A percentile compares a stretch with the other conserved stretches of the same genome.
phyloP scores from a whole-genome alignment of 2,329 filamentous ascomycete genomes.

The Cercospora berteroae region DNA sequence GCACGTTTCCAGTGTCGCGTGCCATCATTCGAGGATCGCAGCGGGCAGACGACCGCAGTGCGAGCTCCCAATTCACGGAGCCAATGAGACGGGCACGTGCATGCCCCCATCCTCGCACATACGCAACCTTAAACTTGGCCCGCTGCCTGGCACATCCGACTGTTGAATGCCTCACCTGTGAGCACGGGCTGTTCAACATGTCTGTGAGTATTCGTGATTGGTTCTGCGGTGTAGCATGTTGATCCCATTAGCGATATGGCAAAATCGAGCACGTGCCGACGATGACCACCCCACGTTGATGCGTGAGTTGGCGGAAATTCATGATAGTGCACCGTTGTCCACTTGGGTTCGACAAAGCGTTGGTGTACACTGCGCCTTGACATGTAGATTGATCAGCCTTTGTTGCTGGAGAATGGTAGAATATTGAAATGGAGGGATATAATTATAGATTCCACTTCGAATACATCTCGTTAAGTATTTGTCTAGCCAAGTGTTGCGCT shows the following conservation, averaged over 20 bases:
- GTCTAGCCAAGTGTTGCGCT: not conserved
- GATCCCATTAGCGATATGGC: not conserved
- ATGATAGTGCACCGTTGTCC: not conserved
- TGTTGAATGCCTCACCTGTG: not conserved
- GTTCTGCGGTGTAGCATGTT: not conserved
- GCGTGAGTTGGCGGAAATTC: not conserved
- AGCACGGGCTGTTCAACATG: not conserved
- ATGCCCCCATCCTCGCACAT: constrained; percentile 1
- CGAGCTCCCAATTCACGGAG: not conserved
- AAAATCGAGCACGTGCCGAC: not conserved
- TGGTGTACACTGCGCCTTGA: not conserved
- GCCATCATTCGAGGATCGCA: constrained; percentile 18
- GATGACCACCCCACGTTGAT: not conserved
- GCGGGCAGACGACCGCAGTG: not conserved
- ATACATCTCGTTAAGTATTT: not conserved
- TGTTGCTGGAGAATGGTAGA: too few species aligned
- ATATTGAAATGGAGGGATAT: too few species aligned
- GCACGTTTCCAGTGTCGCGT: constrained; percentile 22
- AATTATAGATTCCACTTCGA: not conserved
- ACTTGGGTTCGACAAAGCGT: not conserved
- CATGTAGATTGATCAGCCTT: too few species aligned
- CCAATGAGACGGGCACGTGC: constrained; percentile 11
- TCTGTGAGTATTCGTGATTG: not conserved
- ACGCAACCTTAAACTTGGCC: not conserved
- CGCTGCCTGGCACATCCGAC: not conserved